Conservation (phyloP, 2,329 filamentous ascomycete species). For the Hypocreales sp. region DNA sequence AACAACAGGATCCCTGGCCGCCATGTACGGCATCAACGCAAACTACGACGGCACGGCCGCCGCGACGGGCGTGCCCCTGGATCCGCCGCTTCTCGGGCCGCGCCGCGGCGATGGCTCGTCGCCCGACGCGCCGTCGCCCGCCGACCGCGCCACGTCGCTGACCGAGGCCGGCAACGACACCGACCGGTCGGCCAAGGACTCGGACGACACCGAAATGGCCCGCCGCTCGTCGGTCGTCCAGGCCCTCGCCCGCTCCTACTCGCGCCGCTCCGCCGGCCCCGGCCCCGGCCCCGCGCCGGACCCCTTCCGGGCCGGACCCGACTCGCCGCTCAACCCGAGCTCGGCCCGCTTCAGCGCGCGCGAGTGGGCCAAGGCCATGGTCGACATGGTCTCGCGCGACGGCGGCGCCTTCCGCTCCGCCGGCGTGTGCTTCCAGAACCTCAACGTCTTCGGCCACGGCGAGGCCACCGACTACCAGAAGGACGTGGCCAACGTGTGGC, state of each 20-base stretch:
- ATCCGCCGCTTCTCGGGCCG: slow-evolving; percentile 10
- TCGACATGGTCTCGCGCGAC: slow-evolving; percentile 33
- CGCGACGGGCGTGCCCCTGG: slow-evolving; percentile 20
- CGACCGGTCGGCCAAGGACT: neutral
- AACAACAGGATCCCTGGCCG: too few relatives aligned
- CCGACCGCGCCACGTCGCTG: too few relatives aligned
- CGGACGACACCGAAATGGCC: slow-evolving; percentile 24
- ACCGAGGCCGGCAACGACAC: slow-evolving; percentile 8
- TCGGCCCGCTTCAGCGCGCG: slow-evolving; percentile 37
- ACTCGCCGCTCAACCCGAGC: slow-evolving; percentile 37
- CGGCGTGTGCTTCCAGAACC: slow-evolving; percentile 50
- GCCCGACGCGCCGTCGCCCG: slow-evolving; percentile 11
- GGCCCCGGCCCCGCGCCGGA: slow-evolving; percentile 19
- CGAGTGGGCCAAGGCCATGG: slow-evolving; percentile 45
- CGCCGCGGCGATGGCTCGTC: slow-evolving; percentile 9
- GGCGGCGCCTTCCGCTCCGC: slow-evolving; percentile 42
- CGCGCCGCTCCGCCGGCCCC: slow-evolving; percentile 25
- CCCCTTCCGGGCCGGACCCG: slow-evolving; percentile 30
- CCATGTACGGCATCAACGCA: slow-evolving; percentile 14
- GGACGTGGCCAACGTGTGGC: slow-evolving; percentile 45
- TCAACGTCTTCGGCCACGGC: slow-evolving; percentile 55
- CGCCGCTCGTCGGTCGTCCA: slow-evolving; percentile 37
- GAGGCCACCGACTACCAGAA: slow-evolving; percentile 56
- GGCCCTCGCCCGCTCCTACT: slow-evolving; percentile 39
- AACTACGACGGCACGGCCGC: slow-evolving; percentile 34